These are phyloP conservation scores for Exidia glandulosa DNA, from an alignment of 768 basidiomycete genomes.

Conservation along the genomic window DNA sequence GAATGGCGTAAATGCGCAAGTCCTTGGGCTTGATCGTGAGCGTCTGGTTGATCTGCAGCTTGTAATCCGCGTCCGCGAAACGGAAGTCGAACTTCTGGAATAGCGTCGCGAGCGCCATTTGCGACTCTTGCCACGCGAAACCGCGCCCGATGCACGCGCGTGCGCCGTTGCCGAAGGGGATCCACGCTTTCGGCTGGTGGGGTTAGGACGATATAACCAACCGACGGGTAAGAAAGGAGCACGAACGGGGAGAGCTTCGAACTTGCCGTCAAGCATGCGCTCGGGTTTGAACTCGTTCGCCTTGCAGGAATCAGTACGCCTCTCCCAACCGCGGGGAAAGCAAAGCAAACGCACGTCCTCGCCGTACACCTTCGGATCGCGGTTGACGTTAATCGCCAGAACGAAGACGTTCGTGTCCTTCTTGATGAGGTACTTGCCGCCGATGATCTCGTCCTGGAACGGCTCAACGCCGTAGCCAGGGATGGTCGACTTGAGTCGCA, in stretches of 20 bases:
- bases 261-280: slow-evolving; percentile 37
- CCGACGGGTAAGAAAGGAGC: neutral
- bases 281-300: slow-evolving; percentile 34
- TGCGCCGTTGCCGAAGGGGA: slow-evolving; percentile 23
- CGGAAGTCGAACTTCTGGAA: slow-evolving; percentile 37
- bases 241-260: slow-evolving; percentile 33
- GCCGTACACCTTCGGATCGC: slow-evolving; percentile 36
- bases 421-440: slow-evolving; percentile 31
- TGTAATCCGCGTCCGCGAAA: slow-evolving; percentile 32
- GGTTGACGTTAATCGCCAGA: slow-evolving; percentile 21
- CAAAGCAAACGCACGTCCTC: slow-evolving; percentile 30
- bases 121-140: slow-evolving; percentile 38
- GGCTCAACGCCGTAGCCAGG: slow-evolving; percentile 23
- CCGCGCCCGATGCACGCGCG: slow-evolving; percentile 26
- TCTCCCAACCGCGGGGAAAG: neutral
- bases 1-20: slow-evolving; percentile 29
- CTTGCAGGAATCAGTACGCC: slow-evolving; percentile 8
- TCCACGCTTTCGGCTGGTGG: slow-evolving; percentile 30
- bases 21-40: slow-evolving; percentile 37
- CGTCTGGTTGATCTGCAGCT: slow-evolving; percentile 32
- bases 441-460: slow-evolving; percentile 25
- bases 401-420: slow-evolving; percentile 23
- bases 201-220: neutral
- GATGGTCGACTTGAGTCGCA: slow-evolving; percentile 30
- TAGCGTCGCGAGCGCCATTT: slow-evolving; percentile 29